Conservation (phyloP, 129 eudicot genomes). For the Flaveria sonorensis region DNA sequence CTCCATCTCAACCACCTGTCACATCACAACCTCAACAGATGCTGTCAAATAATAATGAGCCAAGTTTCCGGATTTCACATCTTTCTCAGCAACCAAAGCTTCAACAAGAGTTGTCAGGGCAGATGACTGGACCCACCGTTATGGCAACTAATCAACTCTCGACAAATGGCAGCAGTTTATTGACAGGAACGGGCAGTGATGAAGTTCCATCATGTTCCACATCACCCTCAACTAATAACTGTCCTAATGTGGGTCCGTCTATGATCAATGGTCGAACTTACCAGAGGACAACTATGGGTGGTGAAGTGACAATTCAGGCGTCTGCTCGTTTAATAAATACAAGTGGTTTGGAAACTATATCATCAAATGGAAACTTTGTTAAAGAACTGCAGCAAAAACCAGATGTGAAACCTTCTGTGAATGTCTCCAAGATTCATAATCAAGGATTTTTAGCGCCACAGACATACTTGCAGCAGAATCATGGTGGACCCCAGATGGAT, state of each 20-base stretch:
- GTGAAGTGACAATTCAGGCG: slow-evolving; percentile 57
- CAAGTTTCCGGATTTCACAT: slow-evolving; percentile 54
- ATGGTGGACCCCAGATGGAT: slow-evolving; percentile 66
- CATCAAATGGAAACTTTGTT: slow-evolving; percentile 44
- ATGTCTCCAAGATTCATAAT: slow-evolving; percentile 59
- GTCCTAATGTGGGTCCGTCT: slow-evolving; percentile 48
- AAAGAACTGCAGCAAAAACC: slow-evolving; percentile 61
- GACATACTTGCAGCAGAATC: slow-evolving; percentile 47
- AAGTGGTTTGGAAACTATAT: slow-evolving; percentile 53
- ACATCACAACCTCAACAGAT: slow-evolving; percentile 57
- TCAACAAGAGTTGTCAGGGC: slow-evolving; percentile 54
- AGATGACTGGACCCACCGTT: slow-evolving; percentile 34
- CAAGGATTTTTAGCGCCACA: slow-evolving; percentile 70
- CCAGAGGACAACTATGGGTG: slow-evolving; percentile 30
- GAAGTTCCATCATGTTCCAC: slow-evolving; percentile 94
- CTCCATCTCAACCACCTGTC: slow-evolving; percentile 45
- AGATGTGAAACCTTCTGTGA: slow-evolving; percentile 62
- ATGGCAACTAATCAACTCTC: slow-evolving; percentile 56
- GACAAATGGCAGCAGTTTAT: slow-evolving; percentile 54
- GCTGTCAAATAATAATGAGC: slow-evolving; percentile 44
- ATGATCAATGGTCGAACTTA: slow-evolving; percentile 51
- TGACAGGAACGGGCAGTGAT: slow-evolving; percentile 65
- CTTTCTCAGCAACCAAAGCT: slow-evolving; percentile 51
- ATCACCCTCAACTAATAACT: slow-evolving; percentile 85
- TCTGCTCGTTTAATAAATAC: slow-evolving; percentile 53